These are phyloP conservation scores for Hypoxylon rubiginosum DNA, from an alignment of 2,329 filamentous ascomycete genomes.

Conservation along the genomic window DNA sequence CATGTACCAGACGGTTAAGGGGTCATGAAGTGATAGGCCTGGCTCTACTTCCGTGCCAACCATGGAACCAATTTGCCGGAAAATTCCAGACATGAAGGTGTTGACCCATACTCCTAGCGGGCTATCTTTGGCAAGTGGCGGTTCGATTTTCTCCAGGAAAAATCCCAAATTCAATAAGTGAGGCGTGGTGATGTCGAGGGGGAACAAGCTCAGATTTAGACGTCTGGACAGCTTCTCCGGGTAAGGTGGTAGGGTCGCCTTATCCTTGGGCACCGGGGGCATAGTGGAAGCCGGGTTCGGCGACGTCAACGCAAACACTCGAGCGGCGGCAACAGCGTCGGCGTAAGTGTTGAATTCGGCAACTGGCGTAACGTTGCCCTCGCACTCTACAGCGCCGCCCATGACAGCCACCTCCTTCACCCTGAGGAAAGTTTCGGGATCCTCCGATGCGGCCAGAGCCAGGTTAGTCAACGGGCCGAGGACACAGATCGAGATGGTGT, in stretches of 20 bases:
- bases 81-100: constrained; percentile 79
- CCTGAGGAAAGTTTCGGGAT: constrained; percentile 88
- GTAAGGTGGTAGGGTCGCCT: constrained; percentile 70
- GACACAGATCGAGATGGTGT: constrained; percentile 90
- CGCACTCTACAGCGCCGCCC: constrained; percentile 85
- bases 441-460: constrained; percentile 87
- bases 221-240: constrained; percentile 72
- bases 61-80: constrained; percentile 75
- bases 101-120: constrained; percentile 81
- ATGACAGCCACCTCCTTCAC: constrained; percentile 95
- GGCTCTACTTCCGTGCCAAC: constrained; percentile 69
- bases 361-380: constrained; percentile 86
- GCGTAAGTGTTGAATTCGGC: constrained; percentile 98
- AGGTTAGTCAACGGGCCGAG: constrained; percentile 95
- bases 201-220: constrained; percentile 78
- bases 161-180: constrained; percentile 74
- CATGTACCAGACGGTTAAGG: constrained; percentile 83
- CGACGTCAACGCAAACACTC: constrained; percentile 83
- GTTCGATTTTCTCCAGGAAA: constrained; percentile 69
- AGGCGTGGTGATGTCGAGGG: constrained; percentile 80
- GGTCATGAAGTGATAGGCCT: constrained; percentile 80
- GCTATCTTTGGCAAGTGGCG: constrained; percentile 71
- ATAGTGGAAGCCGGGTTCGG: constrained; percentile 82
- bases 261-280: constrained; percentile 72
- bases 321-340: constrained; percentile 82